These are phyloP conservation scores for Colletotrichum noveboracense DNA, from an alignment of 2,329 filamentous ascomycete genomes.

Conservation along the genomic window DNA sequence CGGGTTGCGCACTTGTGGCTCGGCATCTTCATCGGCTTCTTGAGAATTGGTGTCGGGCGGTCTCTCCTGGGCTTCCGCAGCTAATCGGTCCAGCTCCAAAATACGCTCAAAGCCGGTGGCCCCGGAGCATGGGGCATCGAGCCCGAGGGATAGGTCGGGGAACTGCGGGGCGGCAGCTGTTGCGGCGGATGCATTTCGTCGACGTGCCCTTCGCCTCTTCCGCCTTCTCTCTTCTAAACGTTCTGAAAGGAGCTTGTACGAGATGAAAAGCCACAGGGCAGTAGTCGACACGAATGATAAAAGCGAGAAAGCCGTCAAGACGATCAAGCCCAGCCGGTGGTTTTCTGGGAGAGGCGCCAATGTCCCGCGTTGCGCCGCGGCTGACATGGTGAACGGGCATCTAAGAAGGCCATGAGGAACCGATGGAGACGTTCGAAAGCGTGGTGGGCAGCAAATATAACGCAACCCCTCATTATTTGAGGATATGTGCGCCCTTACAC, in stretches of 20 bases:
- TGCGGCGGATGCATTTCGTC: background rate
- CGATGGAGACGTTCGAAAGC: background rate
- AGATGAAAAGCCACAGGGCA: background rate
- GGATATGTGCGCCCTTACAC: background rate
- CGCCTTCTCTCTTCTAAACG: background rate
- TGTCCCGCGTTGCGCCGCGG: background rate
- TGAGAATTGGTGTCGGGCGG: background rate
- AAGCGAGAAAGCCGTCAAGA: background rate
- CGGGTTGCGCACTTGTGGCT: conserved; percentile 46
- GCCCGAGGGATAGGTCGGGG: background rate
- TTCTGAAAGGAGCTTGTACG: background rate
- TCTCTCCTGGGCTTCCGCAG: background rate
- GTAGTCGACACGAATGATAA: background rate
- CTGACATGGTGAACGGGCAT: background rate
- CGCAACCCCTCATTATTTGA: background rate
- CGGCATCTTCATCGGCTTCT: background rate
- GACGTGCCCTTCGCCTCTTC: background rate
- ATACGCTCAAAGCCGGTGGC: background rate
- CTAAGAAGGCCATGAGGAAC: background rate
- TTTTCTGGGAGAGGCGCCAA: background rate
- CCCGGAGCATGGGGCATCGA: background rate
- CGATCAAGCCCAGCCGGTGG: background rate
- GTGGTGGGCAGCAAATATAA: background rate
- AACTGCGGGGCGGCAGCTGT: background rate
- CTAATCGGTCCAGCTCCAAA: conserved; percentile 1